Evolutionary conservation across 768 basidiomycete species (phyloP).

Genomic region (Lactarius hengduanensis): DNA sequence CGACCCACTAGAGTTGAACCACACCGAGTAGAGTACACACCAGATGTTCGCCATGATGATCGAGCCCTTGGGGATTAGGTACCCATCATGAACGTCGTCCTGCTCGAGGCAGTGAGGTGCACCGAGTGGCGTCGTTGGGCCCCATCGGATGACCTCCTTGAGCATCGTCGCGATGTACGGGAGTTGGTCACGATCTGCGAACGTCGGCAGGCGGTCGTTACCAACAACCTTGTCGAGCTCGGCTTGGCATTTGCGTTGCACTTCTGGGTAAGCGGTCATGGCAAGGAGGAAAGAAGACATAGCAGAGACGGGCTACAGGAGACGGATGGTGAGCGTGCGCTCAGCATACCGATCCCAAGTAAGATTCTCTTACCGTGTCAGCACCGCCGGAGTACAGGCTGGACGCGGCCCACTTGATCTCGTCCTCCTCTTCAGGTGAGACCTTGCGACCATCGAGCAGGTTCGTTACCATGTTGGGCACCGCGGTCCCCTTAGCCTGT

Average conservation of each 20-base stretch:
- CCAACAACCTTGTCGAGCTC: conserved; percentile 33
- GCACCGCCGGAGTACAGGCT: conserved; percentile 32
- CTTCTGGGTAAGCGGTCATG: conserved; percentile 33
- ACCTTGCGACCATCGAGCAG: conserved; percentile 26
- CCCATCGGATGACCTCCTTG: conserved; percentile 32
- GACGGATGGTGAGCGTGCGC: neutral
- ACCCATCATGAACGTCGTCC: conserved; percentile 41
- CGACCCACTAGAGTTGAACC: neutral
- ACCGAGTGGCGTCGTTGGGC: conserved; percentile 29
- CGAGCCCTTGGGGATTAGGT: conserved; percentile 41
- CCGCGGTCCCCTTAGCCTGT: conserved; percentile 26
- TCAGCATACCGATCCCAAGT: neutral
- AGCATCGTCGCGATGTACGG: conserved; percentile 29
- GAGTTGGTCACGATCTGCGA: conserved; percentile 28
- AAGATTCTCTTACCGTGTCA: conserved; percentile 26
- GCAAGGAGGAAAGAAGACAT: conserved; percentile 34
- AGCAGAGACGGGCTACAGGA: conserved; percentile 30
- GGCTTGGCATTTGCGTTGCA: conserved; percentile 30
- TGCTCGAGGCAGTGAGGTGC: conserved; percentile 38
- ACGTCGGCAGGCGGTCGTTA: conserved; percentile 25
- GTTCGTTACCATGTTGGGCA: conserved; percentile 25
- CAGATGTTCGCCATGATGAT: conserved; percentile 39
- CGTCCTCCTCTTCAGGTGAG: conserved; percentile 21
- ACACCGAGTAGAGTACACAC: conserved; percentile 25
- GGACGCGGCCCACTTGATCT: conserved; percentile 32